Evolutionary conservation across 805 yeast species (phyloP), one percentile per base, ranked within the genome.

Genomic region (Pichia exigua): DNA sequence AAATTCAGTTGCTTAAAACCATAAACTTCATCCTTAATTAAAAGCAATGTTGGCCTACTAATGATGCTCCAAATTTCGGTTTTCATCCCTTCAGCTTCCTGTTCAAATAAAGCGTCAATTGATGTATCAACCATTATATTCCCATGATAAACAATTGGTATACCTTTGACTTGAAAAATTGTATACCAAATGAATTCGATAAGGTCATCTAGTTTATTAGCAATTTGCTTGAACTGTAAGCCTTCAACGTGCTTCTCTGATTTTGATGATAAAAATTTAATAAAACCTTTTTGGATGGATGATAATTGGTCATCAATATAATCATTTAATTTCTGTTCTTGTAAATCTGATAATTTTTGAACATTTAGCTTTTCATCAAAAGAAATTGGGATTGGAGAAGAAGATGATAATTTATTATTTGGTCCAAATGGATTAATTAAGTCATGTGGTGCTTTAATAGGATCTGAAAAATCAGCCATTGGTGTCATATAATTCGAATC

Each of bases 161-260:
- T 57, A 2, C 56, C 58, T 30, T 64, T 60, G n/a, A 61, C 47
- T 26, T 65, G 63, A 38, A 65, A 62, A 0, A 84, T 70, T 0
- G 89, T 81, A 50, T 74, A 76, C 87, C 88, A 83, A 7, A 86
- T 65, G 42, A 87, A 70, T 45, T 76, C 79, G 4, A 83, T 58
- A 2, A 85, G 63, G 9, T 69, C 65, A 40, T 71, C 70, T 26
- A 83, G 59, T 42, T 82, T 86, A 0, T 49, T 55, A 1, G 78
- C 53, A 8, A 83, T 63, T 4, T 72, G 66, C 1, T 57, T 46
- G 42, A 72, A 58, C 22, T 58, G 58, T 10, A 53, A 42, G 3
- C 58, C 61, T 11, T 52, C 58, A 21, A 41, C 45, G 9, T 48
- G 51, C 3, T 49, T 54, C 26, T 59, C 65, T 4, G 62, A 65